Evolutionary conservation across 345 rosid species (phyloP), one percentile per base, ranked within the genome.

Genomic region (Durio zibethinus): DNA sequence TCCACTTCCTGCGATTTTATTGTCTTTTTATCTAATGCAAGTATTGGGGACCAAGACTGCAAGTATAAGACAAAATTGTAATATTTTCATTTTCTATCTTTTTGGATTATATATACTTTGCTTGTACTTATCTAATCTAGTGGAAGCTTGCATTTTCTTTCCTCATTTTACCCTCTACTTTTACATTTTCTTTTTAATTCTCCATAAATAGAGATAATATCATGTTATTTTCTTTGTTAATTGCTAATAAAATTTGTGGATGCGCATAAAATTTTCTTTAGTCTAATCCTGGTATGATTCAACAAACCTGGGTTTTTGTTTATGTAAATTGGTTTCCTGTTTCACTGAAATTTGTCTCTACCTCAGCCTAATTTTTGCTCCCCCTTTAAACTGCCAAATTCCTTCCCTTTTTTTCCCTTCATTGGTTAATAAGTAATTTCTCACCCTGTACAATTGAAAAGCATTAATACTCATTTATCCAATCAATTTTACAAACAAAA

Each of bases 61-160:
- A 86, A 72, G 72, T 87, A 85, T 33, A 87, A 90, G 68, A 87
- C 92, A 10, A 84, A 89, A 81, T 61, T 95, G 11, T 95, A 88
- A 81, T 40, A 25, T 9, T 59, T 18, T 59, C 21, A 3, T 23
- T 42, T 23, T 23, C 15, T 36, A 21, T 25, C 21, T 47, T 47
- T 35, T 56, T 18, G 59, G 40, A 3, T n/a, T 40, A 16, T 74
- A 25, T 25, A 25, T 25, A 10, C 5, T 57, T 12, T 45, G 15
- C 52, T 36, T 65, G 12, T 31, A 31, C 21, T 20, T 72, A 31
- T 69, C 21, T 18, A 35, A 27, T 21, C 10, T 42, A 67, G 52
- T 6, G 0, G 47, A 62, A 33, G 67, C 11, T 62, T 64, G 47
- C 3, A 7, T n/a, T 54, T 62, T 31, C 11, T 62, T 62, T 29